Base-by-base conservation (phyloP, 2,329 filamentous ascomycete species). In the Xylaria sp. region DNA sequence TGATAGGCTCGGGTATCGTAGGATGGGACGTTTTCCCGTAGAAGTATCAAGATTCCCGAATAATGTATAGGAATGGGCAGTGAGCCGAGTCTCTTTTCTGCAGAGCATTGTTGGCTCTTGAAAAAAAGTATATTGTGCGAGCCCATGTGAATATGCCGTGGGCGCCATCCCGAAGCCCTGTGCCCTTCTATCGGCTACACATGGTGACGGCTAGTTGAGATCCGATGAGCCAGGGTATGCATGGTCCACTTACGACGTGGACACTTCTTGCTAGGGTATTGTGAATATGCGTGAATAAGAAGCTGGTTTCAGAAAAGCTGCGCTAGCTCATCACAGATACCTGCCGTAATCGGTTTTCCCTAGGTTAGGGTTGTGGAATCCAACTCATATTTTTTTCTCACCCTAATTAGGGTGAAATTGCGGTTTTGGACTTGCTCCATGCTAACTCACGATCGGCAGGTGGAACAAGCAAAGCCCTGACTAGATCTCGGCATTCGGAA, bases 231-330 rank as follows among this genome's bases (percentile, higher is more conserved):
- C 11, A 32, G 47, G 12, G 51, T 57, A 50, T 4, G 36, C 57
- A 61, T 47, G 54, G 54, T 59, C 61, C 61, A 65, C 34, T 57
- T 62, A 19, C 56, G 36, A 65, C 58, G 65, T 63, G 51, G 57
- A 62, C 65, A 62, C 24, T 24, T 55, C 42, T 14, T 27, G 32
- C 21, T 24, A 50, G 12, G 51, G n/a, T 36, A 55, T 59, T 45
- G 14, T 17, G 42, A 57, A 61, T 8, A 17, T 42, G 47, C 9
- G 32, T 39, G 4, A 53, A 48, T 19, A 12, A 48, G 34, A 17
- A 30, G 27, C 39, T 48, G 36, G 27, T 50, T 56, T 48, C 39
- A 34, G 21, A 42, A 21, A 30, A 59, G 34, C 32, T 32, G 45
- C 42, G 30, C 50, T 50, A 51, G 56, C 51, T 48, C 30, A 53